phyloP scores from a whole-genome alignment of 2,329 filamentous ascomycete genomes.

The Penicillium olsonii region DNA sequence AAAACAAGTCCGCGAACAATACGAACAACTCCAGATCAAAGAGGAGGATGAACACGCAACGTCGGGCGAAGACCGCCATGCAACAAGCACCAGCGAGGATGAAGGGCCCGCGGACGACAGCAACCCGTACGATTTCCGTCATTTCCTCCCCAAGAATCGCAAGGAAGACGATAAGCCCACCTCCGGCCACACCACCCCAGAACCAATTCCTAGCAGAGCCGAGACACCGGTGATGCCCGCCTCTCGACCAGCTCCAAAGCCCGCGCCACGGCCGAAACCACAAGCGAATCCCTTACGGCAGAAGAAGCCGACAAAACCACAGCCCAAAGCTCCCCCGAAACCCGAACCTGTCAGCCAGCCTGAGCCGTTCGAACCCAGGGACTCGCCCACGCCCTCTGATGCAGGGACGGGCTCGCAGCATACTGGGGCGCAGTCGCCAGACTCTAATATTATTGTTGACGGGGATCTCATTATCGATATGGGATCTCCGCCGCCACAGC shows the following conservation, averaged over 20 bases:
- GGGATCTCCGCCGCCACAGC: conserved; percentile 47
- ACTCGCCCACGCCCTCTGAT: conserved; percentile 35
- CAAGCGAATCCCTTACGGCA: conserved; percentile 38
- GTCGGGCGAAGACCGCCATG: conserved; percentile 35
- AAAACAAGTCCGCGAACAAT: conserved; percentile 64
- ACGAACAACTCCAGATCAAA: conserved; percentile 61
- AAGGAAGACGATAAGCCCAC: conserved; percentile 35
- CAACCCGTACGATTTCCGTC: conserved; percentile 53
- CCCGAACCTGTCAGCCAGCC: conserved; percentile 27
- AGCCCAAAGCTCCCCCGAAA: conserved; percentile 18
- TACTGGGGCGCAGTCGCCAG: conserved; percentile 33
- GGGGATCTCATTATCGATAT: conserved; percentile 52
- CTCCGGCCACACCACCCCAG: conserved; percentile 39
- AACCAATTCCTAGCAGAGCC: conserved; percentile 35
- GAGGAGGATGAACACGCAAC: conserved; percentile 37
- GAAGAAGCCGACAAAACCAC: conserved; percentile 26
- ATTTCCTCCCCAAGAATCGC: conserved; percentile 48
- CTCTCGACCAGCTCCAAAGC: conserved; percentile 28
- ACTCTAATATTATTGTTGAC: conserved; percentile 49
- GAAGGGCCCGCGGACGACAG: conserved; percentile 45
- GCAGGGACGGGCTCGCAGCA: conserved; percentile 35
- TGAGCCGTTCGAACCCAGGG: conserved; percentile 28
- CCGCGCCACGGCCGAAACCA: conserved; percentile 29
- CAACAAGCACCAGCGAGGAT: conserved; percentile 38
- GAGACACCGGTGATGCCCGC: conserved; percentile 38